Conservation (phyloP, 768 basidiomycete species). For the Rhizopogon vinicolor region DNA sequence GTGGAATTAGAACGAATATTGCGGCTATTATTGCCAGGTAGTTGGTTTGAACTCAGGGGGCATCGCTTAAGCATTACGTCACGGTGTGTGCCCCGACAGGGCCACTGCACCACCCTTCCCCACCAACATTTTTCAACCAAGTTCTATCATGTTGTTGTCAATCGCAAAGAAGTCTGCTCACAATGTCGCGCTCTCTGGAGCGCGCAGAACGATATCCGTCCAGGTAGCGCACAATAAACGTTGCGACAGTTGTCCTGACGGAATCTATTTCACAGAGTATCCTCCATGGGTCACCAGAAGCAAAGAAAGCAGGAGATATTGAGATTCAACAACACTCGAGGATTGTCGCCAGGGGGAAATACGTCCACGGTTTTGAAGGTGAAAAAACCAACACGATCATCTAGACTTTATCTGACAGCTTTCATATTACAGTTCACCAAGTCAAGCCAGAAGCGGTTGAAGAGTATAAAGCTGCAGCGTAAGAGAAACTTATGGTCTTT, state of each 20-base stretch:
- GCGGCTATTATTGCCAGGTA: neutral
- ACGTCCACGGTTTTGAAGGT: slow-evolving; percentile 89
- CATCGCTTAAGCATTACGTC: neutral
- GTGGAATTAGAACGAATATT: neutral
- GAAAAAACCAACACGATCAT: slow-evolving; percentile 5
- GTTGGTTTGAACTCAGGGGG: neutral
- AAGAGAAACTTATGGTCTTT: slow-evolving; percentile 24
- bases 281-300: slow-evolving; percentile 91
- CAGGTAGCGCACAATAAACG: slow-evolving; percentile 39
- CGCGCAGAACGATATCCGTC: slow-evolving; percentile 54
- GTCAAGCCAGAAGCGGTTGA: slow-evolving; percentile 79
- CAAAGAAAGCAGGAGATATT: slow-evolving; percentile 75
- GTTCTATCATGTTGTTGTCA: slow-evolving; percentile 18
- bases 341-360: slow-evolving; percentile 90
- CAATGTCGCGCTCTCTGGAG: slow-evolving; percentile 13
- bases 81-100: neutral
- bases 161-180: slow-evolving; percentile 12
- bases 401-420: slow-evolving; percentile 1
- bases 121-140: neutral
- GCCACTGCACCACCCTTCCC: neutral
- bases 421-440: slow-evolving; percentile 57
- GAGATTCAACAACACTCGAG: slow-evolving; percentile 80
- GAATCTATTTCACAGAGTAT: slow-evolving; percentile 52
- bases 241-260: slow-evolving; percentile 23
- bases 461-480: slow-evolving; percentile 90